Conservation (phyloP, 179 eudicot genomes). For the Gypsophila paniculata region DNA sequence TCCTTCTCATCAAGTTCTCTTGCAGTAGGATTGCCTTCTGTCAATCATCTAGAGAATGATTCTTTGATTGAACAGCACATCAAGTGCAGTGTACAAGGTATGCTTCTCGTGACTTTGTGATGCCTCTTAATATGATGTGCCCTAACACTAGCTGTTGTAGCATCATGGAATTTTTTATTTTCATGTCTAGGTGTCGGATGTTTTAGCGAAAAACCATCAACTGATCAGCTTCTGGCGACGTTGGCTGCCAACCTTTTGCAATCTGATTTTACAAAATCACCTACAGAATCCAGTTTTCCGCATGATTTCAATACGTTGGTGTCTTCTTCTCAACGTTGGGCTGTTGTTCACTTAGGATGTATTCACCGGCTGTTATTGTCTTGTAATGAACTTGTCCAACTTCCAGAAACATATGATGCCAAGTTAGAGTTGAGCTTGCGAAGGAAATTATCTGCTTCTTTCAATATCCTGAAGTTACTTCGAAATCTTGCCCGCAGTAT, state of each 20-base stretch:
- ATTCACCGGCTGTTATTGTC: constrained; percentile 49
- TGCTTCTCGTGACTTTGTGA: constrained; percentile 15
- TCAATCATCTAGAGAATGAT: constrained; percentile 28
- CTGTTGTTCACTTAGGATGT: constrained; percentile 67
- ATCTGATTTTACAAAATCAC: constrained; percentile 35
- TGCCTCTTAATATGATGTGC: constrained; percentile 11
- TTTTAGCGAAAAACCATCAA: constrained; percentile 58
- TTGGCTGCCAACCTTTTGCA: constrained; percentile 62
- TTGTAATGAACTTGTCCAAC: constrained; percentile 49
- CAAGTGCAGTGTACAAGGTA: constrained; percentile 67
- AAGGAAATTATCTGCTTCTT: constrained; percentile 51
- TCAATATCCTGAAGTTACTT: constrained; percentile 68
- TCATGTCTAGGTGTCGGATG: constrained; percentile 59
- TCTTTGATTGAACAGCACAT: constrained; percentile 41
- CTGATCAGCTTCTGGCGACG: constrained; percentile 58
- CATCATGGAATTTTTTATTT: constrained; percentile 10
- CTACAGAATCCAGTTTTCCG: constrained; percentile 35
- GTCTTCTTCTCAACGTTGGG: constrained; percentile 73
- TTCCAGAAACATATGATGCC: constrained; percentile 54
- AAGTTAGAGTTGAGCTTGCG: constrained; percentile 40
- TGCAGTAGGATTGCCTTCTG: constrained; percentile 44
- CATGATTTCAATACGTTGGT: constrained; percentile 46
- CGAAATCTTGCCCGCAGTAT: constrained; percentile 49
- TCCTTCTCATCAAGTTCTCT: constrained; percentile 36
- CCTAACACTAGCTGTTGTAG: background rate